Evolutionary conservation across 2,329 filamentous ascomycete genomes (phyloP), one percentile per base, ranked within the genome.

Genomic region (Fusarium neocosmosporiellum): DNA sequence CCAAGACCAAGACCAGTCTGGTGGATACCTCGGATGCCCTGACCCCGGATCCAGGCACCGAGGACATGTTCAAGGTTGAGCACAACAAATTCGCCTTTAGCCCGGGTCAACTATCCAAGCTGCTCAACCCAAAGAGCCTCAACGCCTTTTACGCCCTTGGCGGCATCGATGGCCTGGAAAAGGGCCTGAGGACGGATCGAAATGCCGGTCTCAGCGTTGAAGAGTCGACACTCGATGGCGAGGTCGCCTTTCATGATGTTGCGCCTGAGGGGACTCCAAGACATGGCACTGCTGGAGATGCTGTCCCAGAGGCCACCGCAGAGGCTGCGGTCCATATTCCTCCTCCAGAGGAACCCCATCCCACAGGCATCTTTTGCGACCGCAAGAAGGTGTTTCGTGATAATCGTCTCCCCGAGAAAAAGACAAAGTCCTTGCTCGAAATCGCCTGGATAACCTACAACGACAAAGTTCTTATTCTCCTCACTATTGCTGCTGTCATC

Each of bases 61-160:
- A 95, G 81, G 88, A 86, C 43, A 92, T 94, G 79, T 95, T 93
- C 78, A 80, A 88, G 48, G 90, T 95, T 18, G 87, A 91, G 7
- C 85, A 94, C 78, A 97, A 95, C 80, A 91, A 91, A 4, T 97
- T 97, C 78, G 94, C 93, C n/a, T 97, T 93, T 79, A 91, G 90
- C 4, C 92, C 93, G 1, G 94, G 95, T 11, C 91, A 96, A 77
- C 86, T 98, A 68, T 91, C 88, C 70, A 96, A 96, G 82, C 83
- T 96, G 8, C 85, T 95, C 59, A 95, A 95, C 72, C 93, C 94
- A 1, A 96, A 96, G 82, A 95, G 88, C 75, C 84, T 93, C 68
- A 86, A 89, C 29, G 93, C 93, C 6, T 94, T 95, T 70, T 90
- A 92, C 74, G 92, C 92, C 7, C 81, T 96, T 3, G 94, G 94